Percentiles rank a stretch among this genome's conserved stretches.
phyloP scores from a whole-genome alignment of 2,329 filamentous ascomycete species.

The Fusarium tuaranense region DNA sequence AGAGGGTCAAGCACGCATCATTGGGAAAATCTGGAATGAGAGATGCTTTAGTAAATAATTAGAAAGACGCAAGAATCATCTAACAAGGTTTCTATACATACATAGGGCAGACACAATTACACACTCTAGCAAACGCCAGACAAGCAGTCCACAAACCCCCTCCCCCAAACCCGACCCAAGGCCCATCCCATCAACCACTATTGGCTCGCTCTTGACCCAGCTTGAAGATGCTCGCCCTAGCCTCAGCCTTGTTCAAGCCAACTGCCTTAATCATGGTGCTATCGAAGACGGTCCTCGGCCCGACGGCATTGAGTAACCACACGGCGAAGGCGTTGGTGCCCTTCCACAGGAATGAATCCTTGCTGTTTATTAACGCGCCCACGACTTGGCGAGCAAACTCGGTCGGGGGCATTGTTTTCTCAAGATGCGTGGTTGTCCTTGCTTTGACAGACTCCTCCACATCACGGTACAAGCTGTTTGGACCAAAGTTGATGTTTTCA shows the following conservation, averaged over 20 bases:
- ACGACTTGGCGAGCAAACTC: constrained; percentile 20
- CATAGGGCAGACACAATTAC: not conserved
- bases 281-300: constrained; percentile 19
- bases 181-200: not conserved
- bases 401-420: not conserved
- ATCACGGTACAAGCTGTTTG: not conserved
- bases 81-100: not conserved
- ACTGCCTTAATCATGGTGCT: not conserved
- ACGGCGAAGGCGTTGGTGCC: constrained; percentile 9
- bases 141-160: not conserved
- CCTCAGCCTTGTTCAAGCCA: not conserved
- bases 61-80: not conserved
- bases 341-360: constrained; percentile 14
- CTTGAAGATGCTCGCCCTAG: not conserved
- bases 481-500: constrained; percentile 17
- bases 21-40: no score
- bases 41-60: not conserved
- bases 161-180: not conserved
- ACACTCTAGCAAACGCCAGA: not conserved
- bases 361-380: not conserved
- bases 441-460: constrained; percentile 3
- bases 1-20: not conserved
- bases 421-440: not conserved
- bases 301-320: constrained; percentile 17
- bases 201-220: not conserved